A percentile compares a stretch with the other conserved stretches of the same genome.
Evolutionary conservation across 495 filamentous ascomycete genomes (phyloP).

Genomic region (Penicillium verhagenii): DNA sequence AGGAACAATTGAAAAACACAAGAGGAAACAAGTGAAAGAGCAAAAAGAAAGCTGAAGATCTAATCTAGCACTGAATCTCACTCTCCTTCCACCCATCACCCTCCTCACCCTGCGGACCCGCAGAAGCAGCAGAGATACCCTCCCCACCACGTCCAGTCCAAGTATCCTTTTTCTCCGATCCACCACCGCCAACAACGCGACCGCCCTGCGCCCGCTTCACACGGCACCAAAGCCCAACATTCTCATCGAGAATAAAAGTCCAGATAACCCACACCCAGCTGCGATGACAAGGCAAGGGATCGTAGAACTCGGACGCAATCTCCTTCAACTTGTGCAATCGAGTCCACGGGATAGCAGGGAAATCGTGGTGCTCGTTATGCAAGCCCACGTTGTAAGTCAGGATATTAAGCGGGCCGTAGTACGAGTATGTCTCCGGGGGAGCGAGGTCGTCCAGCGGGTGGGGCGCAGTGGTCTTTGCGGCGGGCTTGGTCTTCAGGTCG

Average conservation of each 20-base stretch:
- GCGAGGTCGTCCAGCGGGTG: slow-evolving; percentile 50
- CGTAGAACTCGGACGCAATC: slow-evolving; percentile 92
- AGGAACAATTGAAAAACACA: neutral
- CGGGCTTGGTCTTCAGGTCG: slow-evolving; percentile 29
- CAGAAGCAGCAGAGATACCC: slow-evolving; percentile 40
- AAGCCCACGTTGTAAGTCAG: slow-evolving; percentile 95
- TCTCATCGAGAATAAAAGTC: slow-evolving; percentile 88
- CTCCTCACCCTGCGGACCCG: slow-evolving; percentile 37
- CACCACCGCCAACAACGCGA: slow-evolving; percentile 58
- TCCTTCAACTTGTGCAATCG: slow-evolving; percentile 67
- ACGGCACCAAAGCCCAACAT: slow-evolving; percentile 84
- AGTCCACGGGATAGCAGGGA: slow-evolving; percentile 96
- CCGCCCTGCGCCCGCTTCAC: slow-evolving; percentile 88
- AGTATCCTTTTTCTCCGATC: slow-evolving; percentile 18
- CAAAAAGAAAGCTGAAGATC: no score
- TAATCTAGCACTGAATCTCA: slow-evolving; percentile 45
- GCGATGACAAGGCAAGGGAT: slow-evolving; percentile 76
- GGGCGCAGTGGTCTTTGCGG: slow-evolving; percentile 21
- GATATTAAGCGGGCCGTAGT: slow-evolving; percentile 91
- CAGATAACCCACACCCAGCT: slow-evolving; percentile 94
- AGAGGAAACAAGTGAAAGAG: no score
- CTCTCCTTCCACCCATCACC: slow-evolving; percentile 51
- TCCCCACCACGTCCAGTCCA: slow-evolving; percentile 43
- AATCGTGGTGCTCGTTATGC: slow-evolving; percentile 99
- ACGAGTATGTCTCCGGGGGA: slow-evolving; percentile 93